Conservation (phyloP, 108 stramenopile species). For the Stephanodiscus minutulus region DNA sequence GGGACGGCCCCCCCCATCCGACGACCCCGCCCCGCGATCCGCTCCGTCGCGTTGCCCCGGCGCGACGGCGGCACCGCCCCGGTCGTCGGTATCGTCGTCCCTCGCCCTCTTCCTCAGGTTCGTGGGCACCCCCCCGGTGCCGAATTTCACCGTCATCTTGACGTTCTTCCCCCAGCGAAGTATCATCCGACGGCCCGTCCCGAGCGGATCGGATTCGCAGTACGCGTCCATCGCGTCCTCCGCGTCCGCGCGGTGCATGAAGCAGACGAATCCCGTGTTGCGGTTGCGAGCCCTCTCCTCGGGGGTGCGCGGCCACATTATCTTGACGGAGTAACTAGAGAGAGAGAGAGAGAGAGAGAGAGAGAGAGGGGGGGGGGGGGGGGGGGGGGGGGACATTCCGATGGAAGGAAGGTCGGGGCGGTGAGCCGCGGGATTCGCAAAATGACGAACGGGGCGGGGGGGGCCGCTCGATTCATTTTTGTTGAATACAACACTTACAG, state of each 20-base stretch:
- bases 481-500: background rate
- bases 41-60: background rate
- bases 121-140: slow-evolving; percentile 52
- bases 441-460: background rate
- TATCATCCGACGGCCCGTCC: slow-evolving; percentile 63
- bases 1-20: background rate
- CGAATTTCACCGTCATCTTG: slow-evolving; percentile 59
- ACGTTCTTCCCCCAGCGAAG: slow-evolving; percentile 85
- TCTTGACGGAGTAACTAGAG: slow-evolving; percentile 83
- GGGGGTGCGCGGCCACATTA: slow-evolving; percentile 93
- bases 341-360: background rate
- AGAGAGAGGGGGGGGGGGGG: background rate
- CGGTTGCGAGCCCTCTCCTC: slow-evolving; percentile 83
- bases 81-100: slow-evolving; percentile 6
- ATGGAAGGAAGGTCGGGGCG: too few relatives aligned
- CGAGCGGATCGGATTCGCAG: slow-evolving; percentile 76
- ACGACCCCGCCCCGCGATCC: background rate
- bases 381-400: too few relatives aligned
- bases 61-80: too few relatives aligned
- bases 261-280: slow-evolving; percentile 92
- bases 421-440: too few relatives aligned
- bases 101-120: slow-evolving; percentile 40
- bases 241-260: slow-evolving; percentile 80
- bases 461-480: background rate
- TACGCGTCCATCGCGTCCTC: slow-evolving; percentile 88